phyloP scores from a whole-genome alignment of 225 moss, liverwort and hornwort genomes.

The Polytrichum formosum region DNA sequence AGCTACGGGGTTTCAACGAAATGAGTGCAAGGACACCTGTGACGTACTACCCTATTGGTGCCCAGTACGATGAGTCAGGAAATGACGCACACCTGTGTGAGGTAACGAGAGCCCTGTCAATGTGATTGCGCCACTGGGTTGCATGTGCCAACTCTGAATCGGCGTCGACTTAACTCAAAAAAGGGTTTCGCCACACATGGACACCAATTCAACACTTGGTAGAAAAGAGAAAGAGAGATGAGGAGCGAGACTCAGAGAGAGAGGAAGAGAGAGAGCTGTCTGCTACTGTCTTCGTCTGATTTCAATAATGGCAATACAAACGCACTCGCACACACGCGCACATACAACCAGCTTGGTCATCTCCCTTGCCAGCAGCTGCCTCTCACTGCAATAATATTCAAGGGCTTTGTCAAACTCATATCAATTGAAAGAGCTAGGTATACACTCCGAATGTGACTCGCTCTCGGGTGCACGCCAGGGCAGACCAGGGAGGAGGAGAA shows the following conservation, averaged over 20 bases:
- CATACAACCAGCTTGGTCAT: background rate
- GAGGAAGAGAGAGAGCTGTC: background rate
- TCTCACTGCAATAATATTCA: too few relatives aligned
- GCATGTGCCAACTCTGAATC: conserved; percentile 1
- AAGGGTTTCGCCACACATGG: conserved; percentile 1
- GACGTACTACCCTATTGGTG: background rate
- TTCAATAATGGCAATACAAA: background rate
- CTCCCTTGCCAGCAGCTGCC: too few relatives aligned
- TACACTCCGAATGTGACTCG: too few relatives aligned
- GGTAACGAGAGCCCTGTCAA: background rate
- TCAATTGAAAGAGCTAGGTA: too few relatives aligned
- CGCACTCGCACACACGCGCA: background rate
- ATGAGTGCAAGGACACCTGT: background rate
- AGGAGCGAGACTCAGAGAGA: background rate
- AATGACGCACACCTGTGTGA: conserved; percentile 1
- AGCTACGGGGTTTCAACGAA: background rate
- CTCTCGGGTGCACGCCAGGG: too few relatives aligned
- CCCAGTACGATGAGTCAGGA: background rate
- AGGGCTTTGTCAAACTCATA: too few relatives aligned
- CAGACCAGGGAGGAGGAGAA: too few relatives aligned
- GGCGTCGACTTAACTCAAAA: background rate
- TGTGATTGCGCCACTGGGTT: background rate
- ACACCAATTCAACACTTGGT: background rate
- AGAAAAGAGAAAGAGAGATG: background rate
- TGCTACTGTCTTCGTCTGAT: background rate